Evolutionary conservation across 1,284 basidiomycete species (phyloP), one percentile per base, ranked within the genome.

Genomic region (Pyrrhoderma lamaoense): DNA sequence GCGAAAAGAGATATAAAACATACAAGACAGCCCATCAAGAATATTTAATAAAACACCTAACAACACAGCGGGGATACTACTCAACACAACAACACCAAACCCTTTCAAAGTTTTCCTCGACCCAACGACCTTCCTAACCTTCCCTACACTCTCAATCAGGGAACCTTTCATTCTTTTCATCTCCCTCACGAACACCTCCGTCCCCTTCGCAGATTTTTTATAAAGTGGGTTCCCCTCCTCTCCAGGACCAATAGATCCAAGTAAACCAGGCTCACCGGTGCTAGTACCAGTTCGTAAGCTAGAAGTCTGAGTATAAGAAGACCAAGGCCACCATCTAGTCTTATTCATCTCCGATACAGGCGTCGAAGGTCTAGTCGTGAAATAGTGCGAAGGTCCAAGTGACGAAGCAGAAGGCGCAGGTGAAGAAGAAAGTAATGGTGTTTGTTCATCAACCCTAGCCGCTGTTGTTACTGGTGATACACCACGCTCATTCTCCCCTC

Each of bases 1-100:
- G 55, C 34, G n/a, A 34, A n/a, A 54, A 23, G 27, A 27, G 49
- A 49, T 50, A 37, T 56, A 49, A 58, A 13, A 76, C 87, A 68
- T 65, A 88, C 86, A 93, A 44, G 81, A 91, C 40, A 98, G 84
- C 3, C 93, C 96, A 62, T 99, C 95, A 21, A 99, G 73, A 40
- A 98, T 79, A 62, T 99, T 99, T 57, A 99, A 71, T 42, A 98
- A 68, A 57, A 84, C 76, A 2, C 94, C 94, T 8, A 98, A 73
- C 9, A 94, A 65, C 8, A 95, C 92, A 0, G 93, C 90, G 0
- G 94, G 94, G 16, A 93, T 60, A 0, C 48, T 55, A 21, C 40
- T 16, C 14, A 55, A 16, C 7, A 35, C 46, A 14, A 43, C 42
- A 11, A 49, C 22, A 2, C 25, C 45, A 3, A 45, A 45, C 7